Evolutionary conservation across 257 asterid genomes (phyloP).

Genomic region (Nyctanthes arbortristis): DNA sequence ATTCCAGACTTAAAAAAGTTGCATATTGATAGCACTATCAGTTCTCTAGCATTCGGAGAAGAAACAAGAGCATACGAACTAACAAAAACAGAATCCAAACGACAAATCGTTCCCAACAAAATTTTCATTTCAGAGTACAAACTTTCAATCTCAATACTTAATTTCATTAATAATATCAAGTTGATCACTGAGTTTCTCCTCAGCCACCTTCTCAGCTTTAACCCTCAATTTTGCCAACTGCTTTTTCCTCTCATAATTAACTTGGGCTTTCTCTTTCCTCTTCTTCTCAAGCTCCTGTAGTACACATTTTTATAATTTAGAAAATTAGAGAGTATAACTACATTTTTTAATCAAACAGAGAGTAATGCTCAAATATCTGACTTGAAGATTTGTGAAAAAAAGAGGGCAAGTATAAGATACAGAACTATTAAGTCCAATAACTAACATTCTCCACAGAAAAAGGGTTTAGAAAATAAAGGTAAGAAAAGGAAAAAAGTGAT

Average conservation of each 20-base stretch:
- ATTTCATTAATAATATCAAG: constrained; percentile 64
- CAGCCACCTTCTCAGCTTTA: constrained; percentile 78
- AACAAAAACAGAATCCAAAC: neutral
- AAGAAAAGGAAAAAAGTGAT: neutral
- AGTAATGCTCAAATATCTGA: too few species aligned
- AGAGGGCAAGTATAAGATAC: neutral
- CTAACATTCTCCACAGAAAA: neutral
- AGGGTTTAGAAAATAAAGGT: neutral
- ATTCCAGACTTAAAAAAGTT: neutral
- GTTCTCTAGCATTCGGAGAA: neutral
- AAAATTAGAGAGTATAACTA: too few species aligned
- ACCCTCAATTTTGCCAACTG: constrained; percentile 65
- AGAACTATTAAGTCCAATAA: neutral
- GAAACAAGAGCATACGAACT: neutral
- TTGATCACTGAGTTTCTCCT: constrained; percentile 82
- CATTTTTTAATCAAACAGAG: neutral
- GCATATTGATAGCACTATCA: neutral
- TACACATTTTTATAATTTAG: neutral
- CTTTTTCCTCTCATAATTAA: constrained; percentile 77
- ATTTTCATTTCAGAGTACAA: constrained; percentile 20
- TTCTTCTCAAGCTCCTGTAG: constrained; percentile 80
- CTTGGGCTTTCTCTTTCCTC: constrained; percentile 87
- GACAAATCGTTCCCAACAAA: constrained; percentile 30
- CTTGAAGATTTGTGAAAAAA: neutral
- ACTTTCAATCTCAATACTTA: constrained; percentile 49